Evolutionary conservation across 441 rosid species (phyloP), one percentile per base, ranked within the genome.

Genomic region (Bocquillonia castaneifolia): DNA sequence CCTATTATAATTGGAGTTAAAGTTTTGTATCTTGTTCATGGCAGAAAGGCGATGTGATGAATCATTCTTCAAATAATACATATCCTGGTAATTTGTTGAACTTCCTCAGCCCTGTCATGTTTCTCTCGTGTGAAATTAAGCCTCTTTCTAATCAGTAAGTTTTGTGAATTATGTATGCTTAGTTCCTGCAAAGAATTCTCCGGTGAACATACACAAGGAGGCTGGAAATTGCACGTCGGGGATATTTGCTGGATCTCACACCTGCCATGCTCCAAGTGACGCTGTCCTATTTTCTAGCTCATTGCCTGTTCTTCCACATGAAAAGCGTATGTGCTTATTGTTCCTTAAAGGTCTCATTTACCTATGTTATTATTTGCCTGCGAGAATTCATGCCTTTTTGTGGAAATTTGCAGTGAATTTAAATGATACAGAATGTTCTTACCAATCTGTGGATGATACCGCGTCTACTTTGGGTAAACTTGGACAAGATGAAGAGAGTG

Each of bases 271-370:
- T 61, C 77, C 95, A 13, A 81, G 61, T 74, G 96, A 93, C 76
- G 80, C 93, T 64, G 66, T 88, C 61, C 77, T 91, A 44, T 93
- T 93, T 80, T 93, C 99, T 8, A 79, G 88, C 77, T 93, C 99
- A 17, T 73, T 93, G 55, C 97, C 97, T 40, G 96, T 87, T 82
- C 90, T 93, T 71, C 90, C 90, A n/a, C 96, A 83, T 77, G 93
- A 83, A 66, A 91, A 93, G 68, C 74, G 99, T 89, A 82, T 20
- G 83, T 70, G 53, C 68, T 51, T 25, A 14, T 58, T 63, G 22
- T 28, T 47, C 29, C 52, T 60, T 57, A 26, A 60, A 25, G 34
- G 37, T 71, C 58, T 60, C 54, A 29, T 29, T 3, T 32, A 17
- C 28, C 22, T 37, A 1, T 63, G 34, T 9, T 29, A n/a, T 61